These are phyloP conservation scores for Cyberlindnera euphorbiae DNA, from an alignment of 805 yeast species.

Conservation along the genomic window DNA sequence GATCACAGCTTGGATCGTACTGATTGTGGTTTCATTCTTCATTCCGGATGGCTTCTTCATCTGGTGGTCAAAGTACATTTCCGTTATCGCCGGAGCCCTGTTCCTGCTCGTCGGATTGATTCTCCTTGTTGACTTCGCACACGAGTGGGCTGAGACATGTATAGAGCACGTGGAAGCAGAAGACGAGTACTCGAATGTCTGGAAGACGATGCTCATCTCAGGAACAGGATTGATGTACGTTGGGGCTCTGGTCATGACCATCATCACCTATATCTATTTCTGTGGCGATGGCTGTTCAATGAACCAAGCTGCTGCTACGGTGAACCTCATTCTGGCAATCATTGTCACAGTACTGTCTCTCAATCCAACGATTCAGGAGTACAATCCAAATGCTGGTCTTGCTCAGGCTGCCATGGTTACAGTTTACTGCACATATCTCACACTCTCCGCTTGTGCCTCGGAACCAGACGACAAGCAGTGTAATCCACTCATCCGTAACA, in stretches of 20 bases:
- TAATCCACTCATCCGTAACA: constrained; percentile 85
- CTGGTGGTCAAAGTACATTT: constrained; percentile 86
- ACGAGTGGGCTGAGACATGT: constrained; percentile 97
- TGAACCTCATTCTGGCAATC: constrained; percentile 64
- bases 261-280: constrained; percentile 77
- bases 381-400: constrained; percentile 90
- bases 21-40: constrained; percentile 60
- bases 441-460: constrained; percentile 88
- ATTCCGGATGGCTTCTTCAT: constrained; percentile 86
- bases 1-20: constrained; percentile 50
- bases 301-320: constrained; percentile 82
- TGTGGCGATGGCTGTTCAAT: constrained; percentile 77
- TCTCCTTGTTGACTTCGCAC: constrained; percentile 92
- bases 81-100: constrained; percentile 76
- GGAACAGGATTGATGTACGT: constrained; percentile 86
- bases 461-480: constrained; percentile 94
- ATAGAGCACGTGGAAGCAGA: constrained; percentile 85
- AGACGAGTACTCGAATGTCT: constrained; percentile 50
- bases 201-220: constrained; percentile 78
- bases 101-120: constrained; percentile 89
- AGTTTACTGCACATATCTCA: constrained; percentile 84
- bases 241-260: constrained; percentile 65
- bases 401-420: constrained; percentile 97
- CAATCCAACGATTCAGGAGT: constrained; percentile 81
- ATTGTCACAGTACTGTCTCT: constrained; percentile 68